Conservation (phyloP, 192 early-diverging fungal species). For the Podila epicladia region DNA sequence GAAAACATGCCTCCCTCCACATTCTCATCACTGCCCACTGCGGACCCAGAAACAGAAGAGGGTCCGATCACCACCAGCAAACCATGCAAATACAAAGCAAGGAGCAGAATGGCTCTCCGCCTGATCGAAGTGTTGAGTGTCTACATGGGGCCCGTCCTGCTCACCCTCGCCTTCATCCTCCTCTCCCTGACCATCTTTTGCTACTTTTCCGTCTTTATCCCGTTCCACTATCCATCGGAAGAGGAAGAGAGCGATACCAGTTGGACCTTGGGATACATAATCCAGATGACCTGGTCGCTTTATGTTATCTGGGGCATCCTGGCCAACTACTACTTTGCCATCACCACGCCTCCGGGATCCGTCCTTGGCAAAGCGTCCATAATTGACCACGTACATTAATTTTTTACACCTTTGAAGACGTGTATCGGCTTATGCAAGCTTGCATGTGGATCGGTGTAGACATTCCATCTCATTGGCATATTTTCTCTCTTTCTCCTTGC, state of each 20-base stretch:
- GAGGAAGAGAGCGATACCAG: conserved; percentile 18
- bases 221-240: conserved; percentile 40
- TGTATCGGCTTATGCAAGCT: not conserved
- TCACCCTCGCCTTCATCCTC: conserved; percentile 53
- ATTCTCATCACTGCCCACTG: conserved; percentile 10
- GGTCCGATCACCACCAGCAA: conserved; percentile 10
- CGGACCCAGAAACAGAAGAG: conserved; percentile 3
- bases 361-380: conserved; percentile 20
- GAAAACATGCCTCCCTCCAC: conserved; percentile 2
- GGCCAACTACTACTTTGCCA: conserved; percentile 66
- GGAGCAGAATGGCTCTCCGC: conserved; percentile 2
- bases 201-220: conserved; percentile 59
- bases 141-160: conserved; percentile 57
- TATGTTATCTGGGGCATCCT: conserved; percentile 62
- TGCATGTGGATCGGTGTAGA: conserved; percentile 11
- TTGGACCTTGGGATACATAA: conserved; percentile 18
- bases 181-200: conserved; percentile 49
- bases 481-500: not conserved
- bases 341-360: conserved; percentile 62
- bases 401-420: not conserved
- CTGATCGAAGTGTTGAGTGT: conserved; percentile 33
- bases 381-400: not conserved
- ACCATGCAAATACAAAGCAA: conserved; percentile 1
- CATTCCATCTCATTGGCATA: not conserved
- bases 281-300: conserved; percentile 43